Evolutionary conservation across 1,284 basidiomycete genomes (phyloP), one percentile per base, ranked within the genome.

Genomic region (Xanthoconium separans): DNA sequence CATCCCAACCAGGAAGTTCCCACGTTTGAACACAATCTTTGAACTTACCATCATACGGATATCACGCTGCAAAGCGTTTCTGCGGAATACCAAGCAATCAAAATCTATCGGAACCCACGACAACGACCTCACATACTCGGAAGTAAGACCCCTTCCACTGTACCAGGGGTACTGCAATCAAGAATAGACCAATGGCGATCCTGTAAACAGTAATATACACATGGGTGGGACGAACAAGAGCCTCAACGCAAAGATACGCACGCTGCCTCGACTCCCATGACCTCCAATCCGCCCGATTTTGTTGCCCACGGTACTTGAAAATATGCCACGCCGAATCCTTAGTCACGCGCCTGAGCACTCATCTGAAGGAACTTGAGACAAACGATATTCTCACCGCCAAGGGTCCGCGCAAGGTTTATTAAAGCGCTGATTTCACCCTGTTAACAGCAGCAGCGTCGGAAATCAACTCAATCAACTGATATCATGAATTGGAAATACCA

Each of bases 281-380:
- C 74, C 58, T 75, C 71, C 50, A 80, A 58, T 2, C 73, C 77
- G 37, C 80, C 80, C 29, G 77, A 65, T 58, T 74, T 74, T 31
- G 68, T 70, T 13, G 80, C 77, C 80, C 80, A 83, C 6, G 77
- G 75, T 3, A 82, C 75, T 57, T 84, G 82, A 65, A 79, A 83
- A 64, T 76, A 84, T 3, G 81, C 79, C 10, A 83, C 77, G 13
- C 70, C 68, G 63, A 83, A 83, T 2, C 77, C 66, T 68, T n/a
- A 13, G 10, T 9, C 34, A 36, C 8, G 6, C 6, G 2, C 31
- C 31, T 45, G 2, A 46, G 45, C 20, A 1, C 34, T 37, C 7
- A 12, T 34, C 16, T 3, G 15, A 4, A 10, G 3, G 15, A 4
- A 10, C 18, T 27, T 8, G 1, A 36, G 2, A 20, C 4, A 48